Percentiles rank a stretch among this genome's conserved stretches.
phyloP scores from a whole-genome alignment of 2,329 filamentous ascomycete genomes.

The Atkinsonella hypoxylon region DNA sequence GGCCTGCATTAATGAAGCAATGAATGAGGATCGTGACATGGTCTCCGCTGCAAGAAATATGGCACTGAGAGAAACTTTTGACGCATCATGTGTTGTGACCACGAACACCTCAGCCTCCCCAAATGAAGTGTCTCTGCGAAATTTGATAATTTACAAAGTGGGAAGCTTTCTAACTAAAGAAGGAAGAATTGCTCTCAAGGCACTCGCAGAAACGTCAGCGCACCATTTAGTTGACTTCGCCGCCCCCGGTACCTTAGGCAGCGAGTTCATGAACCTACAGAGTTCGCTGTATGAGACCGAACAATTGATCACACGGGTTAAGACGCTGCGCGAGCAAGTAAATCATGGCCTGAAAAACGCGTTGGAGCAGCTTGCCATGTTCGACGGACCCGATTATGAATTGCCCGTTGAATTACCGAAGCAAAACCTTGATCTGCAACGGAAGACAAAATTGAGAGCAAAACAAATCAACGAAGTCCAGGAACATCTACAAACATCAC shows the following conservation, averaged over 20 bases:
- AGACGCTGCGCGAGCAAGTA: conserved; percentile 44
- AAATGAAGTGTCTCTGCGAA: conserved; percentile 30
- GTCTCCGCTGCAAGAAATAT: conserved; percentile 46
- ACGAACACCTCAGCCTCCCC: background rate
- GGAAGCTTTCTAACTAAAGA: conserved; percentile 33
- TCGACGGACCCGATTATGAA: conserved; percentile 36
- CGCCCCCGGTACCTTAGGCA: conserved; percentile 36
- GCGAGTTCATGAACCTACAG: conserved; percentile 43
- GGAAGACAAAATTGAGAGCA: conserved; percentile 54
- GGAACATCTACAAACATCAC: conserved; percentile 37
- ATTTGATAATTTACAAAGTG: conserved; percentile 16
- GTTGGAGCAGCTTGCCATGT: conserved; percentile 26
- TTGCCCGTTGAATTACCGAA: conserved; percentile 48
- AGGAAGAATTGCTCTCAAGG: conserved; percentile 42
- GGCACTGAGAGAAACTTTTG: conserved; percentile 28
- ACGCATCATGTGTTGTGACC: background rate
- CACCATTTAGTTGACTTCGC: conserved; percentile 37
- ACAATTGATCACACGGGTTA: conserved; percentile 42
- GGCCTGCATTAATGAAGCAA: conserved; percentile 63
- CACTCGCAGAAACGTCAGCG: conserved; percentile 41
- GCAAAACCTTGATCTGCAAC: conserved; percentile 62
- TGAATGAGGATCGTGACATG: conserved; percentile 56
- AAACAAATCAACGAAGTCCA: conserved; percentile 52
- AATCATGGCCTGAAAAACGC: conserved; percentile 33
- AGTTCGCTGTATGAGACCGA: conserved; percentile 40